Base-by-base conservation (phyloP, 2,329 filamentous ascomycete genomes). In the Lecanoromycetidae sp. region DNA sequence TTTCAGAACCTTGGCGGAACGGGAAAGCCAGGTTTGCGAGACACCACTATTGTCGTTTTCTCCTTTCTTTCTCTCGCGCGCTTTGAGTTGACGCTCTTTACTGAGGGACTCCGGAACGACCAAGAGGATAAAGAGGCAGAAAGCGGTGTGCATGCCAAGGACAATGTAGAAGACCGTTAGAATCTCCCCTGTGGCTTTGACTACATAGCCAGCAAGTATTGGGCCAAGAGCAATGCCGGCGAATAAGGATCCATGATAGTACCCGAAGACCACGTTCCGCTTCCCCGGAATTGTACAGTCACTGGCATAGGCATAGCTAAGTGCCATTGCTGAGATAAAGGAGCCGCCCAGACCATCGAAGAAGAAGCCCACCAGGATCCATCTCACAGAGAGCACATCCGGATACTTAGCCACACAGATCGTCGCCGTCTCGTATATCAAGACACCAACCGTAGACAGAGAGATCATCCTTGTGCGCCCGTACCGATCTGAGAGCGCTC, bases 201-300 rank as follows among this genome's bases (percentile, higher is more conserved):
- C 82, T 35, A 95, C 70, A 56, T 84, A 82, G 2, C 84, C 88
- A 0, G 87, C 82, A 19, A 94, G 59, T 2, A 93, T 72, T 6
- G 91, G 91, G 0, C 91, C 91, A 26, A 90, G 65, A 0, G 91
- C 90, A 37, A 96, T 77, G n/a, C 91, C 91, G 1, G 76, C 74
- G 63, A 94, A 96, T 7, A 98, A 71, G 55, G 82, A 87, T 9
- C 86, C 87, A 57, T 96, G 86, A 57, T 96, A 82, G 60, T 88
- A 90, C 5, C 87, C 88, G 62, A 96, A 91, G 4, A 80, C 78
- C 6, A 94, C 83, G 50, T 82, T 84, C 17, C 91, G 79, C 58
- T 77, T 78, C 25, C 84, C 82, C 0, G 87, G 84, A 3, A 83
- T 71, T 0, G 87, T 90, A 63, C 87, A 94, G 63, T 98, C 91